Percentiles rank a stretch among this genome's conserved stretches.
Evolutionary conservation across 2,329 filamentous ascomycete genomes (phyloP).

Genomic region (Penicillium thymicola): DNA sequence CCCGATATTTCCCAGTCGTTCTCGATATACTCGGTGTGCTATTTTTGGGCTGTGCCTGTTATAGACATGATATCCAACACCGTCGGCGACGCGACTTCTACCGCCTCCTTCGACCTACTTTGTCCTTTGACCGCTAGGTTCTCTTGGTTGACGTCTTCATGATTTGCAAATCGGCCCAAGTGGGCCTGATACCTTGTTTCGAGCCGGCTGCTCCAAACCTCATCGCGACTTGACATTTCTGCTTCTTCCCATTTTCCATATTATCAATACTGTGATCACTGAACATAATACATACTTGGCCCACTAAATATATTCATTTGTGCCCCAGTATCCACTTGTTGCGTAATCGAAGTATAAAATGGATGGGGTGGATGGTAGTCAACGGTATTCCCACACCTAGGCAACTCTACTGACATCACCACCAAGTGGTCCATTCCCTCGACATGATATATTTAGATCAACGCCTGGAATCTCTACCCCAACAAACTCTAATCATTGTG

Average conservation of each 20-base stretch:
- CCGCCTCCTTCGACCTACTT: neutral
- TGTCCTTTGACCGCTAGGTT: neutral
- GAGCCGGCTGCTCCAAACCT: neutral
- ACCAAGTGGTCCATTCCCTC: neutral
- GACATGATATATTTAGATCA: neutral
- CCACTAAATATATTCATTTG: neutral
- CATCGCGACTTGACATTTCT: neutral
- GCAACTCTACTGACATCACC: neutral
- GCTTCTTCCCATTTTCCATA: slow-evolving; percentile 1
- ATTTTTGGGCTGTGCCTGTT: neutral
- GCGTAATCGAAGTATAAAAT: neutral
- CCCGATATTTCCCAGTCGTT: no score
- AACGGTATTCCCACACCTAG: neutral
- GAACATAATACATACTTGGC: slow-evolving; percentile 15
- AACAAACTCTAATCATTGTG: neutral
- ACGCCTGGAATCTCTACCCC: neutral
- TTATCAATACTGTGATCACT: slow-evolving; percentile 7
- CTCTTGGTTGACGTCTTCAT: neutral
- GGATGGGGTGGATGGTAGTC: neutral
- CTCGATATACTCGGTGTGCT: neutral
- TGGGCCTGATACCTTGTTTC: neutral
- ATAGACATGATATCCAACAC: neutral
- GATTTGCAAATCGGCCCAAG: neutral
- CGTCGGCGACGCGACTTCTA: neutral
- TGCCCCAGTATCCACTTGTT: neutral